These are phyloP conservation scores for Citrus maxima DNA, from an alignment of 345 rosid genomes.

Conservation along the genomic window DNA sequence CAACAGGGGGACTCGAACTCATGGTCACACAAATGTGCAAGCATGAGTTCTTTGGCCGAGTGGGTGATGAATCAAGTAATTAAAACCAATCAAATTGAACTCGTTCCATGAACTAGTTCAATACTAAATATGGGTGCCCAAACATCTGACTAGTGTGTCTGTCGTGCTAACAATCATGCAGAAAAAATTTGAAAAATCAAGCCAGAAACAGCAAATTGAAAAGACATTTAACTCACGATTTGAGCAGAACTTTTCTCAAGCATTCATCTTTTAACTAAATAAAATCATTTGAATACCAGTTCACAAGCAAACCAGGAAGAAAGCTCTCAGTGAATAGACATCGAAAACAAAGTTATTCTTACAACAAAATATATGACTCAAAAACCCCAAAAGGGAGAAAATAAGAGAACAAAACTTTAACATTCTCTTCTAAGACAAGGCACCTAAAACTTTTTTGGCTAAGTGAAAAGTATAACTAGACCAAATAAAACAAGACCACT, in stretches of 20 bases:
- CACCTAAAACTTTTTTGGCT: constrained; percentile 4
- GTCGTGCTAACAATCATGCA: too few species aligned
- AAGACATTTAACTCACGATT: background rate
- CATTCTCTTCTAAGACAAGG: background rate
- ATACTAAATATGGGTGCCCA: too few species aligned
- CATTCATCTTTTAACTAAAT: background rate
- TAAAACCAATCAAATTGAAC: too few species aligned
- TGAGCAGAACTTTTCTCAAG: background rate
- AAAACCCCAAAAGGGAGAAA: background rate
- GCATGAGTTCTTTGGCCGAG: too few species aligned
- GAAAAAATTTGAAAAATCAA: too few species aligned
- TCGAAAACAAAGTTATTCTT: background rate
- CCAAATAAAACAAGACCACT: background rate
- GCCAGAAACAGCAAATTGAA: too few species aligned
- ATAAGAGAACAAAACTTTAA: background rate
- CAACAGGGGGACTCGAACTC: too few species aligned
- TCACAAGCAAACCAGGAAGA: background rate
- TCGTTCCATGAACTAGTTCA: too few species aligned
- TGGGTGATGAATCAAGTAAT: too few species aligned
- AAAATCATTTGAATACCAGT: background rate
- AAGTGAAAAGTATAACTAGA: background rate
- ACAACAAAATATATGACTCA: background rate
- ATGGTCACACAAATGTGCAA: too few species aligned
- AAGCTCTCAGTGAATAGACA: background rate
- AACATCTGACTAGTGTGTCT: too few species aligned